Conservation (phyloP, 2,329 filamentous ascomycete species). For the Chaetoscypha palmicola region DNA sequence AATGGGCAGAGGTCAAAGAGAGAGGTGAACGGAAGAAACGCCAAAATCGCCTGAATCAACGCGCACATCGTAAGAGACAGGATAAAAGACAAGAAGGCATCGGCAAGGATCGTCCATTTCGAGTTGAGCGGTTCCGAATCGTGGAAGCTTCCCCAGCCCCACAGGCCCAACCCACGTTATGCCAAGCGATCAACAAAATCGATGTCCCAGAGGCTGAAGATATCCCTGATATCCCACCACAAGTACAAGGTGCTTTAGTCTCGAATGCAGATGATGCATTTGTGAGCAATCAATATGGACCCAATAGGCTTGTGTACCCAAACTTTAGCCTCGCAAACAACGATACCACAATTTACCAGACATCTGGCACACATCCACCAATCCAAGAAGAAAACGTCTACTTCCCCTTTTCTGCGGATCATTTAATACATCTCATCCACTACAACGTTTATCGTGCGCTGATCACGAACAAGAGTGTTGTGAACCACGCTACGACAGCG, state of each 20-base stretch:
- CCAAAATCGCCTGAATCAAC: constrained; percentile 66
- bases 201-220: too few species aligned
- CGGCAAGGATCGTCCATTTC: constrained; percentile 8
- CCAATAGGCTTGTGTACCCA: too few species aligned
- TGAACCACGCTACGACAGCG: constrained; percentile 6
- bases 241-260: too few species aligned
- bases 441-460: constrained; percentile 20
- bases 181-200: too few species aligned
- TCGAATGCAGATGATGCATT: too few species aligned
- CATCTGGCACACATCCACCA: neutral
- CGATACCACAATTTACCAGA: too few species aligned
- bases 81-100: constrained; percentile 3
- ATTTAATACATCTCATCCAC: constrained; percentile 22
- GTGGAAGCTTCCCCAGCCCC: constrained; percentile 3
- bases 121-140: constrained; percentile 15
- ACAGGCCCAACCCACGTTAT: too few species aligned
- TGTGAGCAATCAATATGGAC: too few species aligned
- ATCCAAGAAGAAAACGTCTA: neutral
- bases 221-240: too few species aligned
- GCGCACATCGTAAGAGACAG: constrained; percentile 30
- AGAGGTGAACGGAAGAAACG: constrained; percentile 62
- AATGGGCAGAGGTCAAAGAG: constrained; percentile 61
- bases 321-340: too few species aligned
- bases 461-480: constrained; percentile 16
- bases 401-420: constrained; percentile 19